phyloP scores from a whole-genome alignment of 2,329 filamentous ascomycete species.

The Fusarium newnesense region DNA sequence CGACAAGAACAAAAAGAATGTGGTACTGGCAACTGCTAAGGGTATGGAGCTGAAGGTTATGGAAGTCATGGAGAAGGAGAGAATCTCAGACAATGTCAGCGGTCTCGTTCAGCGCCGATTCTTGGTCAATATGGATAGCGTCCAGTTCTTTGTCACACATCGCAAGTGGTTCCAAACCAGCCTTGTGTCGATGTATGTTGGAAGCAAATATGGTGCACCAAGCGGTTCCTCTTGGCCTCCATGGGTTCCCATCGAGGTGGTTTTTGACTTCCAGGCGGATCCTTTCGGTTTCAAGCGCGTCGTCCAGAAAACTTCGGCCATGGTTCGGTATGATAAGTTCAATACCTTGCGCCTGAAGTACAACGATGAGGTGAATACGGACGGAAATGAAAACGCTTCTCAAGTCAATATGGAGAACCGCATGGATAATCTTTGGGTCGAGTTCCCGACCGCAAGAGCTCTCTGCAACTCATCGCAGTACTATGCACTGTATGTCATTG shows the following conservation, averaged over 20 bases:
- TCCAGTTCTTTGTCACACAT: slow-evolving; percentile 97
- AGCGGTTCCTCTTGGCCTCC: slow-evolving; percentile 92
- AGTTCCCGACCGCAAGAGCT: slow-evolving; percentile 94
- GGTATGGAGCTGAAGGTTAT: slow-evolving; percentile 98
- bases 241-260: slow-evolving; percentile 98
- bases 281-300: slow-evolving; percentile 98
- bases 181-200: slow-evolving; percentile 91
- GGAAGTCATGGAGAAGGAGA: slow-evolving; percentile 96
- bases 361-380: slow-evolving; percentile 87
- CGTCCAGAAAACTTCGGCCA: slow-evolving; percentile 95
- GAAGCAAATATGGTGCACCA: slow-evolving; percentile 89
- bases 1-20: slow-evolving; percentile 96
- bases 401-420: slow-evolving; percentile 74
- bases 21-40: slow-evolving; percentile 96
- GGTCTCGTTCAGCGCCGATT: slow-evolving; percentile 95
- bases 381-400: slow-evolving; percentile 61
- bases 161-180: slow-evolving; percentile 89
- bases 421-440: slow-evolving; percentile 97
- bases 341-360: slow-evolving; percentile 97
- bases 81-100: slow-evolving; percentile 91
- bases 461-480: slow-evolving; percentile 98
- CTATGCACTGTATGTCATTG: slow-evolving; percentile 98
- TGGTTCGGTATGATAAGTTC: slow-evolving; percentile 96
- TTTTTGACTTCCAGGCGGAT: slow-evolving; percentile 94
- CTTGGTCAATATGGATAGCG: slow-evolving; percentile 94